A percentile compares a stretch with the other conserved stretches of the same genome.
phyloP scores from a whole-genome alignment of 208 protist genomes.

The Leishmania tarentolae region DNA sequence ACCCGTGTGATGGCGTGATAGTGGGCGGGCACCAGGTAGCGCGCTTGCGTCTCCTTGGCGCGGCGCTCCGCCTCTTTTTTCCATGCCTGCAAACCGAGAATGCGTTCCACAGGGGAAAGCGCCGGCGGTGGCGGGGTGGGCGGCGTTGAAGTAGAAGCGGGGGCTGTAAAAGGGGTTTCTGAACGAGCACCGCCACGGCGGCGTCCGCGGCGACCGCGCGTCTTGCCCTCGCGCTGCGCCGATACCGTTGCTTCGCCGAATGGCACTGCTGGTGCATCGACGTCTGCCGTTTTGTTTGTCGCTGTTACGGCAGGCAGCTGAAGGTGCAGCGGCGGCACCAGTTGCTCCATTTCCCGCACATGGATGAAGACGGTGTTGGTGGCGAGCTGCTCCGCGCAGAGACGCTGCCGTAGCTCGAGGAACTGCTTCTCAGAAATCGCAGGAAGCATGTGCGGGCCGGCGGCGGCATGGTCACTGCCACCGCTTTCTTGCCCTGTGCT shows the following conservation, averaged over 20 bases:
- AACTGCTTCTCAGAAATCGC: slow-evolving; percentile 27
- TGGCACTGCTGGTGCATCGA: background rate
- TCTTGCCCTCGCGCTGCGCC: slow-evolving; percentile 5
- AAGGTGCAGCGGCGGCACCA: slow-evolving; percentile 69
- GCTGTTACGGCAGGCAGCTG: slow-evolving; percentile 10
- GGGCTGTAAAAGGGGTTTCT: background rate
- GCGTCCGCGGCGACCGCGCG: slow-evolving; percentile 17
- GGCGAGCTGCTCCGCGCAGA: slow-evolving; percentile 70
- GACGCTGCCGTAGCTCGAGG: slow-evolving; percentile 45
- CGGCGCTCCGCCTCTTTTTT: slow-evolving; percentile 41
- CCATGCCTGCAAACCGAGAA: slow-evolving; percentile 68
- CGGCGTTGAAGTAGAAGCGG: background rate
- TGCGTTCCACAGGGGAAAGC: slow-evolving; percentile 50
- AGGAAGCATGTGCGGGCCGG: background rate
- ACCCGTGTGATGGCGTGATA: slow-evolving; percentile 84
- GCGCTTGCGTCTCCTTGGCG: slow-evolving; percentile 45
- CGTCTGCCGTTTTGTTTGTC: background rate
- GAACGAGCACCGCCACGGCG: slow-evolving; percentile 1
- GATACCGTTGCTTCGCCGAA: background rate
- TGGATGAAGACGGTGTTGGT: slow-evolving; percentile 76
- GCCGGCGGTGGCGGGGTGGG: background rate
- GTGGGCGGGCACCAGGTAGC: slow-evolving; percentile 42
- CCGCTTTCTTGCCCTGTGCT: background rate
- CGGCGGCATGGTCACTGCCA: background rate
- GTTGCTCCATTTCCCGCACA: slow-evolving; percentile 83